These are phyloP conservation scores for Trichoderma atroviride DNA, from an alignment of 2,329 filamentous ascomycete species.

Conservation along the genomic window DNA sequence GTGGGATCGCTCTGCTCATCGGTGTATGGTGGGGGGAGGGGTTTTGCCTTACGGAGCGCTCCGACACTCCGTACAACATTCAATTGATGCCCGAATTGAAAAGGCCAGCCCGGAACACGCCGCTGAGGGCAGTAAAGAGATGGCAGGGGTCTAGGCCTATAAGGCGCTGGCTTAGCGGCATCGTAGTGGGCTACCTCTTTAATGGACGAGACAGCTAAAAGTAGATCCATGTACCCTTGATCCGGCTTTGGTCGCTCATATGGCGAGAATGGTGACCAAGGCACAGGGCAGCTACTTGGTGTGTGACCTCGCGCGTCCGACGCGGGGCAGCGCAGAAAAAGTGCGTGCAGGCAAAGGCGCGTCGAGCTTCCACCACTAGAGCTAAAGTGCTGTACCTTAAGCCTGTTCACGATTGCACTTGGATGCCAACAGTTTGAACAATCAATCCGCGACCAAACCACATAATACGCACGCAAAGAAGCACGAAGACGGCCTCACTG, in stretches of 20 bases:
- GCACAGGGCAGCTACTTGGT: background rate
- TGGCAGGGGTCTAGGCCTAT: background rate
- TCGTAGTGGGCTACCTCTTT: background rate
- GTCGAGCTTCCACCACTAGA: constrained; percentile 12
- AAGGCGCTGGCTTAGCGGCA: background rate
- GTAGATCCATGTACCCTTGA: background rate
- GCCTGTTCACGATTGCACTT: background rate
- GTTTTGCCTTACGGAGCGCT: background rate
- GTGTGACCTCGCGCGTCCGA: constrained; percentile 10
- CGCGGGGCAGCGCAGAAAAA: constrained; percentile 19
- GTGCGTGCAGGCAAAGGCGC: constrained; percentile 2
- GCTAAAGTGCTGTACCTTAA: background rate
- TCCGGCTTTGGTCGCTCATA: background rate
- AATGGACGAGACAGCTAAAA: background rate
- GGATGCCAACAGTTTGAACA: background rate
- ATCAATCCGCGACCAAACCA: background rate
- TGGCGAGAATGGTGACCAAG: background rate
- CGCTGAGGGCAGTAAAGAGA: background rate
- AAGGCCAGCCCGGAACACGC: constrained; percentile 1
- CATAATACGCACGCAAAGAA: background rate
- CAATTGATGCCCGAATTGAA: background rate
- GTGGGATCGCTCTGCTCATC: background rate
- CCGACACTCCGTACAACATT: background rate
- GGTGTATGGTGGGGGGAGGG: background rate
- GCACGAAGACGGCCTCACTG: background rate